Percentiles rank a stretch among this genome's conserved stretches.
Evolutionary conservation across 2,329 filamentous ascomycete genomes (phyloP).

Genomic region (Claviceps purpurea): DNA sequence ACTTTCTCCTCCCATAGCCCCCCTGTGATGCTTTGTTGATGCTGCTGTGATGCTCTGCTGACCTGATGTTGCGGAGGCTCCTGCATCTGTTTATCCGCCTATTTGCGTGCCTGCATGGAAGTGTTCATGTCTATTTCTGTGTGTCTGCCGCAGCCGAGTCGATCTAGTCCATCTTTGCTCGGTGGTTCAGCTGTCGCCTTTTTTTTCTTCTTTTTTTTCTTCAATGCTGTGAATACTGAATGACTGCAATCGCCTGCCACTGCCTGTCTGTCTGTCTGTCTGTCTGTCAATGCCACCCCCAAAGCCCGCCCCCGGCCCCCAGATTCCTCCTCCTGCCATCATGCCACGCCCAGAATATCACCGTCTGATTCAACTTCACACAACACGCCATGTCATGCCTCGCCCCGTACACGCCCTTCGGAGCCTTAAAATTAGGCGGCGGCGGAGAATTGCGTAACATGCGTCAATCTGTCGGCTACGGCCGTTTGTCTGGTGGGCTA

Average conservation of each 20-base stretch:
- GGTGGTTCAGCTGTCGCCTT: not conserved
- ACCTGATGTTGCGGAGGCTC: too few species aligned
- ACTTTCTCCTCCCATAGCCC: not conserved
- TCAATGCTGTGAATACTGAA: not conserved
- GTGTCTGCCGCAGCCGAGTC: not conserved
- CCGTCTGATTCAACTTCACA: not conserved
- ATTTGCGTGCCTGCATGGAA: not conserved
- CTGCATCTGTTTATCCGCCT: not conserved
- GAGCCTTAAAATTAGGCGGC: not conserved
- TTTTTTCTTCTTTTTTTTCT: too few species aligned
- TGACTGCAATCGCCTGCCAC: not conserved
- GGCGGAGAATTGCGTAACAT: conserved; percentile 3
- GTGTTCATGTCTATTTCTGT: not conserved
- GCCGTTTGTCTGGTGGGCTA: not conserved
- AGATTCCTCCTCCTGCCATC: not conserved
- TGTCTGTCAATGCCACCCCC: not conserved
- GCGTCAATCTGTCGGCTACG: not conserved
- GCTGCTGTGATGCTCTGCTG: too few species aligned
- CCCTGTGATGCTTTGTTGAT: too few species aligned
- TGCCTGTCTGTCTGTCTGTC: not conserved
- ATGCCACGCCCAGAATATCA: not conserved
- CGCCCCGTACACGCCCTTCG: not conserved
- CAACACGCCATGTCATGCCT: not conserved
- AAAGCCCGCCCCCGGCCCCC: too few species aligned
- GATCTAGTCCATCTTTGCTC: not conserved